These are phyloP conservation scores for Diaporthe sp. DNA, from an alignment of 2,329 filamentous ascomycete genomes.

Conservation along the genomic window DNA sequence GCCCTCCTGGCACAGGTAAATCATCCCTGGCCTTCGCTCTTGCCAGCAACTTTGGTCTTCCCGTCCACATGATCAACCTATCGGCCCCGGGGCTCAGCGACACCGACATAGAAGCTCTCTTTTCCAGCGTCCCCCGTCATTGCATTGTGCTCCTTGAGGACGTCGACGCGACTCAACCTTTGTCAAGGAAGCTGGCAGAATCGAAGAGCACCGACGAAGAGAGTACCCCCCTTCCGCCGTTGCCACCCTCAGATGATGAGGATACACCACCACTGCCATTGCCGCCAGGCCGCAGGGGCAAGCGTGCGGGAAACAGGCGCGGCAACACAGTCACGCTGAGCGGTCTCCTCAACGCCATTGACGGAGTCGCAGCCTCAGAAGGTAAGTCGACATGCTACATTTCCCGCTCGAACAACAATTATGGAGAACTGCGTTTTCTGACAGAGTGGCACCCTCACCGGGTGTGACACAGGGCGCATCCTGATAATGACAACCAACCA, in stretches of 20 bases:
- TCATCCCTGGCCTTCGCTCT: slow-evolving; percentile 37
- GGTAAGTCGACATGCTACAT: background rate
- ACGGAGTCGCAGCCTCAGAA: slow-evolving; percentile 38
- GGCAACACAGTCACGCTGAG: slow-evolving; percentile 36
- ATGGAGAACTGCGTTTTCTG: background rate
- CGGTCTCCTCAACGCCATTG: slow-evolving; percentile 38
- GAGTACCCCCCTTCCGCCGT: background rate
- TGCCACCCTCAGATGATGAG: background rate
- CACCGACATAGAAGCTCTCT: slow-evolving; percentile 31
- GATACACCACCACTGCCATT: background rate
- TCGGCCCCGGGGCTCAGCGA: slow-evolving; percentile 27
- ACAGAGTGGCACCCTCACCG: background rate
- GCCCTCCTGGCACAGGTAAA: slow-evolving; percentile 39
- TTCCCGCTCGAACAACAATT: background rate
- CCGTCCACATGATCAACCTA: slow-evolving; percentile 39
- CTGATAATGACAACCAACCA: slow-evolving; percentile 40
- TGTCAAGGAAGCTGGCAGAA: slow-evolving; percentile 3
- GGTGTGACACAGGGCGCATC: slow-evolving; percentile 32
- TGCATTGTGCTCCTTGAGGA: slow-evolving; percentile 39
- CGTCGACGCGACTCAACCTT: slow-evolving; percentile 36
- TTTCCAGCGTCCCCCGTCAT: slow-evolving; percentile 30
- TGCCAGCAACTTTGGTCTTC: slow-evolving; percentile 36
- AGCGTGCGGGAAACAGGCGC: background rate
- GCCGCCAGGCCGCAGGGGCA: background rate
- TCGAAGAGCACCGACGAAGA: background rate